Conservation (phyloP, 805 yeast species). For the Wickerhamomyces strasburgensis region DNA sequence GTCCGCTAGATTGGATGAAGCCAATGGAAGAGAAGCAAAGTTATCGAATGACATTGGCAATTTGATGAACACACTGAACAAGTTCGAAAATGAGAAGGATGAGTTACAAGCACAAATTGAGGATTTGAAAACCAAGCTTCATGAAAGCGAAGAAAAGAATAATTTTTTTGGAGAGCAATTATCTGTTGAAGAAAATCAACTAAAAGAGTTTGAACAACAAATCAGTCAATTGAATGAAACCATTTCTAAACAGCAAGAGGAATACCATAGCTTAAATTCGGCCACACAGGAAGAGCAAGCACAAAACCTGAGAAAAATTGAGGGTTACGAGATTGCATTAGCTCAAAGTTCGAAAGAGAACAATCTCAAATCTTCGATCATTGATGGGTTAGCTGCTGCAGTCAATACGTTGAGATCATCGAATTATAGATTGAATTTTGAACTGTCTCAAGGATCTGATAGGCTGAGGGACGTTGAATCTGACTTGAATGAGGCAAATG, state of each 20-base stretch:
- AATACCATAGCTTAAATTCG: background rate
- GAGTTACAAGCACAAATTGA: background rate
- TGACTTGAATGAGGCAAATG: conserved; percentile 14
- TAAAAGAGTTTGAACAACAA: conserved; percentile 4
- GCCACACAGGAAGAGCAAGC: background rate
- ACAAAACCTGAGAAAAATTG: background rate
- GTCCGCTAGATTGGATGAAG: background rate
- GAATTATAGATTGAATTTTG: background rate
- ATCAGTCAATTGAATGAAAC: background rate
- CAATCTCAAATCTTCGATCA: conserved; percentile 9
- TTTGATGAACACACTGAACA: background rate
- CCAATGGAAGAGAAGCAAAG: conserved; percentile 4
- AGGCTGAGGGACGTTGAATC: background rate
- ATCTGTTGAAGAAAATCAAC: conserved; percentile 2
- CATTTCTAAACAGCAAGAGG: background rate
- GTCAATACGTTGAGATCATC: conserved; percentile 8
- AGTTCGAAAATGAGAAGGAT: conserved; percentile 1
- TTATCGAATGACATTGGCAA: background rate
- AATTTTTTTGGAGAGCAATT: background rate
- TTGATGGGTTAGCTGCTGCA: conserved; percentile 13
- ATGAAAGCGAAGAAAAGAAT: background rate
- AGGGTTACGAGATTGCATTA: background rate
- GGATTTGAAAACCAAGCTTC: conserved; percentile 1
- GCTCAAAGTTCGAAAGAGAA: conserved; percentile 1
- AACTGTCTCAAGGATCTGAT: background rate